phyloP scores from a whole-genome alignment of 2,329 filamentous ascomycete genomes.

The Penicillium occitanis region DNA sequence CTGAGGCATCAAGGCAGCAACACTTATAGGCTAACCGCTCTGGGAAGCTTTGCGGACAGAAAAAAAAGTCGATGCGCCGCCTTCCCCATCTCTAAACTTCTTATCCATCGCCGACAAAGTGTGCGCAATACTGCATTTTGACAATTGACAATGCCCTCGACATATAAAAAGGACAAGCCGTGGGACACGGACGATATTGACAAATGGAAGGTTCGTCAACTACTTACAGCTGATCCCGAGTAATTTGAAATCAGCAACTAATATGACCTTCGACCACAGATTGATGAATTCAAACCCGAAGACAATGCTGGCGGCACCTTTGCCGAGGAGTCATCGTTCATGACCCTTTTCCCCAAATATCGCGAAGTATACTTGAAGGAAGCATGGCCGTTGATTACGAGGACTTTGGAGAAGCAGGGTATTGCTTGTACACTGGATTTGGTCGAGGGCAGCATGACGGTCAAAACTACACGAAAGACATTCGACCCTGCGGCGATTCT shows the following conservation, averaged over 20 bases:
- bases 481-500: conserved; percentile 90
- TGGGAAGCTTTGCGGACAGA: conserved; percentile 10
- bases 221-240: background rate
- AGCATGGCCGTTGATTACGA: conserved; percentile 88
- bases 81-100: conserved; percentile 14
- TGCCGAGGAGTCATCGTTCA: conserved; percentile 87
- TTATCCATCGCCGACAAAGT: conserved; percentile 4
- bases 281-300: conserved; percentile 79
- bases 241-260: background rate
- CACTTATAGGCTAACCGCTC: background rate
- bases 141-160: conserved; percentile 71
- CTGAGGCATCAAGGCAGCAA: conserved; percentile 15
- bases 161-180: conserved; percentile 83
- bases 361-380: conserved; percentile 91
- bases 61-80: conserved; percentile 18
- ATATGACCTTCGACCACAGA: conserved; percentile 40
- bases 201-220: conserved; percentile 74
- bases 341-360: conserved; percentile 86
- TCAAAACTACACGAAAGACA: conserved; percentile 89
- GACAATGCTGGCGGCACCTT: conserved; percentile 87
- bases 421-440: conserved; percentile 91
- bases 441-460: conserved; percentile 93
- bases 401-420: conserved; percentile 79
- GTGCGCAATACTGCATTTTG: background rate
- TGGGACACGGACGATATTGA: conserved; percentile 98